Percentiles rank a stretch among this genome's conserved stretches.
These are phyloP conservation scores for Rutstroemia sp. DNA, from an alignment of 2,329 filamentous ascomycete species.

Conservation along the genomic window DNA sequence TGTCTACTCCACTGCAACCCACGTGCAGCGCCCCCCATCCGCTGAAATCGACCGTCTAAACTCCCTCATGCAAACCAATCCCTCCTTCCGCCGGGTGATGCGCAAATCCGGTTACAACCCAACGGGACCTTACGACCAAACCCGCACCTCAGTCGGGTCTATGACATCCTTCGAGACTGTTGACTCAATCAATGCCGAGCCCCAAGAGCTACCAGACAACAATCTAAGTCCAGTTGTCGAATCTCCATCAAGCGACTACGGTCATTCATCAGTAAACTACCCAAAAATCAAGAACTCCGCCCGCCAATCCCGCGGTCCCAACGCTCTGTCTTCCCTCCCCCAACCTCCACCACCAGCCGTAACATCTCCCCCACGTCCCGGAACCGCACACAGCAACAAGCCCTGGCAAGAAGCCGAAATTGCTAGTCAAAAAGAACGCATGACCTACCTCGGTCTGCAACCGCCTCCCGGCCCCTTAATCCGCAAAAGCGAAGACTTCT, in stretches of 20 bases:
- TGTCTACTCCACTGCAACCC: background rate
- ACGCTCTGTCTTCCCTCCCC: background rate
- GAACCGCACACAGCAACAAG: background rate
- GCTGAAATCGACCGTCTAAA: conserved; percentile 1
- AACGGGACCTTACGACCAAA: conserved; percentile 21
- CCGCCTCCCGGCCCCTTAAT: background rate
- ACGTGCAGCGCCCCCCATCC: background rate
- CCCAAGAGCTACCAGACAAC: conserved; percentile 3
- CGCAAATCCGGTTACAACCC: conserved; percentile 14
- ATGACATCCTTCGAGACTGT: conserved; percentile 17
- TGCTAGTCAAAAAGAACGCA: conserved; percentile 13
- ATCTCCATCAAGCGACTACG: conserved; percentile 21
- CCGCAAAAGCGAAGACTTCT: conserved; percentile 5
- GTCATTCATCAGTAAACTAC: conserved; percentile 20
- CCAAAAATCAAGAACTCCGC: conserved; percentile 20
- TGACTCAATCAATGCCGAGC: conserved; percentile 9
- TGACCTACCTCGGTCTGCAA: conserved; percentile 5
- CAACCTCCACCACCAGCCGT: conserved; percentile 18
- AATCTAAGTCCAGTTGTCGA: conserved; percentile 28
- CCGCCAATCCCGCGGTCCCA: conserved; percentile 9
- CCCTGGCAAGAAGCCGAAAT: conserved; percentile 25
- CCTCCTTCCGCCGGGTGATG: conserved; percentile 3
- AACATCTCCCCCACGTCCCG: conserved; percentile 10
- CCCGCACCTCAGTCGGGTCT: conserved; percentile 8
- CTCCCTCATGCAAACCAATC: conserved; percentile 6